Evolutionary conservation across 495 filamentous ascomycete species (phyloP).

Genomic region (Aspergillus bridgeri): DNA sequence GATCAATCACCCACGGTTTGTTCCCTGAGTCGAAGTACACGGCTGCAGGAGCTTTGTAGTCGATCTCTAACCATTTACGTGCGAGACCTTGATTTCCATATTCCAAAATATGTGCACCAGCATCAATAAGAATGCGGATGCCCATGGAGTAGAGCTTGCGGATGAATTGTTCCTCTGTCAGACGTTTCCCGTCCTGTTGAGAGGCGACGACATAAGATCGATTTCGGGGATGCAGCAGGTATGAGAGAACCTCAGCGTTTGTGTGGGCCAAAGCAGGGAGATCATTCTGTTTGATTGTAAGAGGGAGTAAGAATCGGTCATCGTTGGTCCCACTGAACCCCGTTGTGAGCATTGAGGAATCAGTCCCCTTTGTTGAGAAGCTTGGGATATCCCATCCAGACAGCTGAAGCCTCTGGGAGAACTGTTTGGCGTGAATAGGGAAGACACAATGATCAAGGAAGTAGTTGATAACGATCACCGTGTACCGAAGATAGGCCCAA

Average conservation of each 20-base stretch:
- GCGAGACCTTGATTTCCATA: slow-evolving; percentile 50
- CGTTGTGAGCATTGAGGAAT: slow-evolving; percentile 42
- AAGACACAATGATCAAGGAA: slow-evolving; percentile 61
- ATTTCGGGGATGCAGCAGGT: slow-evolving; percentile 42
- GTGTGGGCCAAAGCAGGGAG: slow-evolving; percentile 54
- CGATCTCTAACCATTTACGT: slow-evolving; percentile 44
- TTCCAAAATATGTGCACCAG: slow-evolving; percentile 68
- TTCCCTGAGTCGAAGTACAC: slow-evolving; percentile 54
- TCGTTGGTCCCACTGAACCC: slow-evolving; percentile 76
- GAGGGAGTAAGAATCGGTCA: slow-evolving; percentile 52
- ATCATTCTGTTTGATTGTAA: slow-evolving; percentile 55
- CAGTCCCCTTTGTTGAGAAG: neutral
- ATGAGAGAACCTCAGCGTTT: slow-evolving; percentile 59
- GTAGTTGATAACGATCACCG: slow-evolving; percentile 53
- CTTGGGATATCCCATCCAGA: slow-evolving; percentile 65
- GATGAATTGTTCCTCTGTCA: slow-evolving; percentile 28
- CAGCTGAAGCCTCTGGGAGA: slow-evolving; percentile 57
- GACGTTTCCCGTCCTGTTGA: neutral
- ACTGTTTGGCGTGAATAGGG: slow-evolving; percentile 58
- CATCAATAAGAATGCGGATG: slow-evolving; percentile 62
- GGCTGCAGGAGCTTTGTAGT: slow-evolving; percentile 44
- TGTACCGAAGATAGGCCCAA: slow-evolving; percentile 48
- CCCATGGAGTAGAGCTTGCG: slow-evolving; percentile 51
- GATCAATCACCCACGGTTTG: slow-evolving; percentile 40
- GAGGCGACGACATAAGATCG: slow-evolving; percentile 4